Percentiles rank a stretch among this genome's conserved stretches.
Conservation (phyloP, 441 rosid species). For the Adansonia rubrostipa region DNA sequence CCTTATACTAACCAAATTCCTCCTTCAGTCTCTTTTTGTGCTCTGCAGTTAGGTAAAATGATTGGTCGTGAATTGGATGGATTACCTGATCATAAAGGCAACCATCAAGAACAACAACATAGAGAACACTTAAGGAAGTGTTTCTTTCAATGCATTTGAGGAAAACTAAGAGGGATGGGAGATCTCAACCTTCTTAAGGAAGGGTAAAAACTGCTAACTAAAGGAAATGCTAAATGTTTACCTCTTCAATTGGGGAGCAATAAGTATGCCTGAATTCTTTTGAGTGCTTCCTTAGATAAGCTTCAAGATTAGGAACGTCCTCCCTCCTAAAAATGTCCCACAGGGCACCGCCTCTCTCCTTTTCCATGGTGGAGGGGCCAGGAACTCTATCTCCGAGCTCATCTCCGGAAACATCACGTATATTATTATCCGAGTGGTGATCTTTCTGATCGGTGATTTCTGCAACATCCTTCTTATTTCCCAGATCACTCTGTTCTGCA, state of each 20-base stretch:
- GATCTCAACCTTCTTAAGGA: background rate
- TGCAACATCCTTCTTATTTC: slow-evolving; percentile 27
- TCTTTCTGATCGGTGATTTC: slow-evolving; percentile 23
- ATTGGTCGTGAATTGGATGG: slow-evolving; percentile 92
- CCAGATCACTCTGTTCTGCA: slow-evolving; percentile 15
- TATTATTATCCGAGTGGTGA: slow-evolving; percentile 20
- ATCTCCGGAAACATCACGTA: slow-evolving; percentile 10
- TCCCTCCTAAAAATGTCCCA: slow-evolving; percentile 97
- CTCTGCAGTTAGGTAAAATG: slow-evolving; percentile 66
- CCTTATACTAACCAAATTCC: slow-evolving; percentile 62
- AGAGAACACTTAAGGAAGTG: background rate
- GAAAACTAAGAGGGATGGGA: background rate
- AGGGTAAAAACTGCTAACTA: background rate
- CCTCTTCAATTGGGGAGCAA: slow-evolving; percentile 71
- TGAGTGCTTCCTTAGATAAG: slow-evolving; percentile 68
- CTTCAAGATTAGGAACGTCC: slow-evolving; percentile 77
- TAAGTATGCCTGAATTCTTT: slow-evolving; percentile 79
- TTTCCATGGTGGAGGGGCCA: background rate
- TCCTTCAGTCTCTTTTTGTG: slow-evolving; percentile 81
- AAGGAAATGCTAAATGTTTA: slow-evolving; percentile 17
- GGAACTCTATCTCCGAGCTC: slow-evolving; percentile 19
- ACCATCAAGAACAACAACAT: background rate
- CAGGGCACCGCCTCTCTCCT: slow-evolving; percentile 56
- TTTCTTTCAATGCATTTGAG: slow-evolving; percentile 13
- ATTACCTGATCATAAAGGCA: slow-evolving; percentile 46